A percentile compares a stretch with the other conserved stretches of the same genome.
These are phyloP conservation scores for Psilocybe subaeruginosa DNA, from an alignment of 768 basidiomycete species.

Conservation along the genomic window DNA sequence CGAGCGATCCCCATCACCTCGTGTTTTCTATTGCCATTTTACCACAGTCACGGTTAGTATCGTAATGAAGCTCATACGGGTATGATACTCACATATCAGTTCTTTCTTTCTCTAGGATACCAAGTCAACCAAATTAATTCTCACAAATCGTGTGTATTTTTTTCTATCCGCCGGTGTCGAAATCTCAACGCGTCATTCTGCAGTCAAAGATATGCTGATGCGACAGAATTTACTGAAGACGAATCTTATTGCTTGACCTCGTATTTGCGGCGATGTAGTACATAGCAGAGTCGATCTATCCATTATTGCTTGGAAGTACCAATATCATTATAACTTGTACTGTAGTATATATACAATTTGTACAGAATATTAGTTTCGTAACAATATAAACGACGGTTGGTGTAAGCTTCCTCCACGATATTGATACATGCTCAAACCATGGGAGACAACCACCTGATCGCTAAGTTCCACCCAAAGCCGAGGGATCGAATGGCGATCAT, in stretches of 20 bases:
- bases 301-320: background rate
- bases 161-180: background rate
- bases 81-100: constrained; percentile 10
- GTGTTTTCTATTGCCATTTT: constrained; percentile 67
- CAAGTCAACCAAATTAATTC: constrained; percentile 55
- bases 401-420: background rate
- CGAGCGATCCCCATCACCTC: constrained; percentile 43
- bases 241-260: constrained; percentile 34
- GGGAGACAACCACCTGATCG: background rate
- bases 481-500: too few relatives aligned
- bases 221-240: constrained; percentile 43
- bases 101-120: constrained; percentile 45
- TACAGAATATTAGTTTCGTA: background rate
- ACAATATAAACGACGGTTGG: background rate
- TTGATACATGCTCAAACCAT: background rate
- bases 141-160: constrained; percentile 42
- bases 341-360: background rate
- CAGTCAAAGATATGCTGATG: constrained; percentile 53
- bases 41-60: constrained; percentile 65
- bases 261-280: background rate
- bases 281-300: background rate
- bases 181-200: background rate
- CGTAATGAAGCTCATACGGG: background rate
- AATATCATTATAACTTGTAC: background rate
- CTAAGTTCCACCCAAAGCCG: too few relatives aligned